Percentiles rank a stretch among this genome's conserved stretches.
These are phyloP conservation scores for Trichoderma sp. DNA, from an alignment of 2,329 filamentous ascomycete species.

Conservation along the genomic window DNA sequence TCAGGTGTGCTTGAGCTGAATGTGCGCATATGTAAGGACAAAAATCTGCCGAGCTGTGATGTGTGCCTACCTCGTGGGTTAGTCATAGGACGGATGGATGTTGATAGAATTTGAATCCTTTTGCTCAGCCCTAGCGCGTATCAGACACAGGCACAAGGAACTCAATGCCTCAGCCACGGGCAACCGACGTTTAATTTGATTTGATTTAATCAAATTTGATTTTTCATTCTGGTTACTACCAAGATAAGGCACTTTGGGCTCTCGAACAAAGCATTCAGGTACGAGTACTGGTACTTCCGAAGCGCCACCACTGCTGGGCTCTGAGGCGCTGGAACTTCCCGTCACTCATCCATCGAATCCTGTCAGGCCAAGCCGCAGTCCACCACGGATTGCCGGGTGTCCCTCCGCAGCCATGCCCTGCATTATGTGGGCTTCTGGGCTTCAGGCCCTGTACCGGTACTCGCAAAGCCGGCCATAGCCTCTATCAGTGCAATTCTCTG, in stretches of 20 bases:
- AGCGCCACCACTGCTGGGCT: background rate
- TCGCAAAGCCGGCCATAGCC: background rate
- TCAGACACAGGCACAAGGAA: background rate
- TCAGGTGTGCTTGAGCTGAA: background rate
- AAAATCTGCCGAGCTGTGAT: background rate
- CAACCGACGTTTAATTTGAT: background rate
- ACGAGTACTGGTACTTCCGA: background rate
- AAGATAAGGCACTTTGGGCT: background rate
- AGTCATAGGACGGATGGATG: background rate
- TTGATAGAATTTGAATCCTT: background rate
- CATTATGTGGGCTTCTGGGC: no score
- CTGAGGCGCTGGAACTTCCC: background rate
- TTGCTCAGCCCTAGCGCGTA: background rate
- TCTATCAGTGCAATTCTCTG: background rate
- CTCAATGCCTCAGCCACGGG: background rate
- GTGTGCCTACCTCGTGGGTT: background rate
- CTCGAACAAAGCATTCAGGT: background rate
- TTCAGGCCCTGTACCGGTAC: background rate
- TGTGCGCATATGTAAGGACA: background rate
- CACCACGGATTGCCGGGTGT: no score
- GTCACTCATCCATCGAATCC: background rate
- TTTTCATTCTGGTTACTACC: background rate
- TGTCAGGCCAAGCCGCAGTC: background rate
- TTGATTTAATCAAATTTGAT: background rate
- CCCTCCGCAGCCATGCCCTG: no score